Base-by-base conservation (phyloP, 2,329 filamentous ascomycete species). In the Arthrobotrys megalospora region DNA sequence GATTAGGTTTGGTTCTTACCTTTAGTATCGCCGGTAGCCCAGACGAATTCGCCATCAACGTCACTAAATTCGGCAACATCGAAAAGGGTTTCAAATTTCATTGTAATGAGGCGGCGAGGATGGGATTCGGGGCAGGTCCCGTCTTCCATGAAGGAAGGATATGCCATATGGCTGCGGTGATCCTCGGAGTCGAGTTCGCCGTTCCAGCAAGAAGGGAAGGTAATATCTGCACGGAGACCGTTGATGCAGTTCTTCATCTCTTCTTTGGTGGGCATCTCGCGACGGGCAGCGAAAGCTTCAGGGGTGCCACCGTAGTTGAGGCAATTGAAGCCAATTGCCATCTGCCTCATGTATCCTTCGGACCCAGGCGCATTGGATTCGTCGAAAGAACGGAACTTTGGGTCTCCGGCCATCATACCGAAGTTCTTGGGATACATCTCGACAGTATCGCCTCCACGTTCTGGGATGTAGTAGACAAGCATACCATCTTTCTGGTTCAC, bases 261-360 rank as follows among this genome's bases (percentile, higher is more conserved):
- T 87, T 97, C 96, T 82, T 66, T 71, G 0, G 91, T 88, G 0
- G 95, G 94, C 81, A 97, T 82, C 83, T 89, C 90, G 84, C 97
- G 94, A 80, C 94, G 93, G 84, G 90, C 92, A 41, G 97, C 88
- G 12, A 94, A 92, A 0, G 88, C 88, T 84, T 97, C 94, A 1
- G 92, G 86, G 0, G 84, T 82, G 24, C 85, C 86, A 36, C 81
- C 82, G 83, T 97, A 97, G 88, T 98, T 91, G 78, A 99, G 86
- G 85, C 96, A 98, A 87, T 98, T 98, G 89, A 97, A 97, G 2
- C 96, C 95, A 32, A 97, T 82, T 8, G 94, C 93, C 79, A 94
- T 93, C 86, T 97, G 92, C 63, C 86, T 86, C 43, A 97, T 88
- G 65, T 90, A 89, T 86, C 97, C 94, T 55, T 83, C 85, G 10